These are phyloP conservation scores for Priceomyces fermenticarens DNA, from an alignment of 805 yeast species.

Conservation along the genomic window DNA sequence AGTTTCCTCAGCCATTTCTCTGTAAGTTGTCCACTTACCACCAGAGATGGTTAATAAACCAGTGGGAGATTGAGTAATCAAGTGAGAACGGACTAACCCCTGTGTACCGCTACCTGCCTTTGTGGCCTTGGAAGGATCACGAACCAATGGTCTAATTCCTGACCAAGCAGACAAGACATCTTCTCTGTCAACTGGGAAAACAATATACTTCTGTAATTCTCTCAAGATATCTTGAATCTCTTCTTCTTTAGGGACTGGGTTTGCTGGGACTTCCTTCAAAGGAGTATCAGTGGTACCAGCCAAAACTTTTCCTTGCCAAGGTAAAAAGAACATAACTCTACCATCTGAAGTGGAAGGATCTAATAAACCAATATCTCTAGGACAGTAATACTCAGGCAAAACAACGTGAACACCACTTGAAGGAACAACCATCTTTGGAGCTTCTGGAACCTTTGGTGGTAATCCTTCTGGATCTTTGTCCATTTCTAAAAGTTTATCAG, in stretches of 20 bases:
- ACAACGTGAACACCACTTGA: constrained; percentile 92
- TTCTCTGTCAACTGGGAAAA: constrained; percentile 81
- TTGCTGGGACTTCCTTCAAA: constrained; percentile 61
- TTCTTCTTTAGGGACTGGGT: constrained; percentile 82
- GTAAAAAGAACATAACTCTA: constrained; percentile 93
- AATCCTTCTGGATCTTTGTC: constrained; percentile 67
- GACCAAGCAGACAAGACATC: constrained; percentile 96
- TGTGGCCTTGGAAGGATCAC: constrained; percentile 64
- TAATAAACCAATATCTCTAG: constrained; percentile 79
- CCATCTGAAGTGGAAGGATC: constrained; percentile 95
- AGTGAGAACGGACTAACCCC: constrained; percentile 87
- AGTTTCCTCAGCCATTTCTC: constrained; percentile 97
- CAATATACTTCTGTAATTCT: constrained; percentile 86
- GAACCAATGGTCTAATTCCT: constrained; percentile 92
- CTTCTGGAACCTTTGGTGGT: constrained; percentile 49
- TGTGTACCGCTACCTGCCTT: constrained; percentile 53
- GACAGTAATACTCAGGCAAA: constrained; percentile 89
- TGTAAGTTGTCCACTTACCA: constrained; percentile 97
- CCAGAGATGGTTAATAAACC: constrained; percentile 90
- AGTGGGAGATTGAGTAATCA: constrained; percentile 66
- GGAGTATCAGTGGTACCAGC: constrained; percentile 98
- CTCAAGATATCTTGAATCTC: constrained; percentile 84
- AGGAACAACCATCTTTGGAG: constrained; percentile 86
- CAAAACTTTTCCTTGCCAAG: constrained; percentile 96
- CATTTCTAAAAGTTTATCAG: constrained; percentile 83